These are phyloP conservation scores for Pythium oligandrum DNA, from an alignment of 352 stramenopile species.

Conservation along the genomic window DNA sequence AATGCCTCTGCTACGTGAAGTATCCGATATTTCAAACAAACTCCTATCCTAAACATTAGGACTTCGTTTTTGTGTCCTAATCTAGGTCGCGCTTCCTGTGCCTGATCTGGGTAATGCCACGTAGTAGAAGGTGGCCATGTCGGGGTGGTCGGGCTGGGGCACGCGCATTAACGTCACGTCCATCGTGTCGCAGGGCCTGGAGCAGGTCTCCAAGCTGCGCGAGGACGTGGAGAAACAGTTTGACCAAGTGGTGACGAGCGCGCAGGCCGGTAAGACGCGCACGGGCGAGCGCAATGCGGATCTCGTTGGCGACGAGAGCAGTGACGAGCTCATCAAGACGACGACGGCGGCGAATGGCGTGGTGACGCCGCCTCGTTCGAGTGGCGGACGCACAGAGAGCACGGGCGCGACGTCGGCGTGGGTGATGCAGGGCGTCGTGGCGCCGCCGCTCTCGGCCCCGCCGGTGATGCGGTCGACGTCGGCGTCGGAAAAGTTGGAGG, in stretches of 20 bases:
- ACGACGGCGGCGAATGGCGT: conserved; percentile 13
- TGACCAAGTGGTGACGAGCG: conserved; percentile 62
- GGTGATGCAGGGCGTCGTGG: too few relatives aligned
- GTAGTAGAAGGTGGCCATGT: conserved; percentile 20
- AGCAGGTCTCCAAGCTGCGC: conserved; percentile 77
- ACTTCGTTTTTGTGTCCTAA: conserved; percentile 1
- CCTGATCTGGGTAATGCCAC: not conserved
- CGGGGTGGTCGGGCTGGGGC: conserved; percentile 55
- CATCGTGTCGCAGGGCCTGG: conserved; percentile 78
- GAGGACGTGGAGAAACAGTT: conserved; percentile 89
- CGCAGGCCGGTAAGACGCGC: conserved; percentile 5
- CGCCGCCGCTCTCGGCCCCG: too few relatives aligned
- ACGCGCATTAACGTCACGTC: conserved; percentile 74
- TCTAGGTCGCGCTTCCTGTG: not conserved
- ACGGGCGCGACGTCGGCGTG: too few relatives aligned
- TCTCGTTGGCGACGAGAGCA: too few relatives aligned
- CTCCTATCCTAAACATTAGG: too few relatives aligned
- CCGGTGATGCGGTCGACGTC: too few relatives aligned
- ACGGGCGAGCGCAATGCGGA: too few relatives aligned
- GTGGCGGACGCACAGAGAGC: too few relatives aligned
- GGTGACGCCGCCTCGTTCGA: conserved; percentile 4
- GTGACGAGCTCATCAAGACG: conserved; percentile 2
- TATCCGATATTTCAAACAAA: too few relatives aligned
- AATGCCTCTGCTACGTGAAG: too few relatives aligned
- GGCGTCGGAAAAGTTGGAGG: too few relatives aligned